These are phyloP conservation scores for Klebsormidium nitens DNA, from an alignment of 139 green algal species.

Conservation along the genomic window DNA sequence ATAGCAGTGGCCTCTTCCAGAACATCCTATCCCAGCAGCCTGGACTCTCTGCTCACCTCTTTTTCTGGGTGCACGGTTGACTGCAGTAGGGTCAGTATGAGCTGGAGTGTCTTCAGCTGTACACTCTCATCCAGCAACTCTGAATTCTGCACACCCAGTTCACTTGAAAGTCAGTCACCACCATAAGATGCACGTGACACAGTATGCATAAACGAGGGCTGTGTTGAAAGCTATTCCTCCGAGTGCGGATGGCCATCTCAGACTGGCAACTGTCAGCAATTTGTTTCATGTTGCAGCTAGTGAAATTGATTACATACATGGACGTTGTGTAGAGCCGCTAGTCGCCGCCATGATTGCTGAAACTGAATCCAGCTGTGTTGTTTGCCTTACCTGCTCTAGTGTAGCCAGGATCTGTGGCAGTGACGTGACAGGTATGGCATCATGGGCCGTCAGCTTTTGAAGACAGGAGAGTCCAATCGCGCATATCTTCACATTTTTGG, in stretches of 20 bases:
- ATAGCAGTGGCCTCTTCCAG: neutral
- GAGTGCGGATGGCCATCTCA: neutral
- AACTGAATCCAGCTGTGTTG: too few species aligned
- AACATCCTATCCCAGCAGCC: neutral
- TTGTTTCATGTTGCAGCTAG: neutral
- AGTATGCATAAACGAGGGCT: neutral
- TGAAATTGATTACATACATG: neutral
- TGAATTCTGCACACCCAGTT: slow-evolving; percentile 4
- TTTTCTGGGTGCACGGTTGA: slow-evolving; percentile 50
- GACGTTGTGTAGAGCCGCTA: neutral
- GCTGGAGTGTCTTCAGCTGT: slow-evolving; percentile 79
- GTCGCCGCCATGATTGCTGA: too few species aligned
- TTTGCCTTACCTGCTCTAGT: slow-evolving; percentile 59
- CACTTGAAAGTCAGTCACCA: neutral
- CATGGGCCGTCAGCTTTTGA: slow-evolving; percentile 76
- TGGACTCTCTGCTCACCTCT: slow-evolving; percentile 33
- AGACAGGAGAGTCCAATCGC: slow-evolving; percentile 56
- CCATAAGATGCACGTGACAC: neutral
- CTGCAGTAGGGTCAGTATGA: slow-evolving; percentile 72
- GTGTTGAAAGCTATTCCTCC: neutral
- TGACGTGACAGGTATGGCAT: slow-evolving; percentile 53
- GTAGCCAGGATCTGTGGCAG: slow-evolving; percentile 49
- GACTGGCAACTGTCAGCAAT: neutral
- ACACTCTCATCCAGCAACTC: slow-evolving; percentile 59
- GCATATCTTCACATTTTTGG: slow-evolving; percentile 60